phyloP scores from a whole-genome alignment of 208 protist genomes.

The Trichomonas vaginalis region DNA sequence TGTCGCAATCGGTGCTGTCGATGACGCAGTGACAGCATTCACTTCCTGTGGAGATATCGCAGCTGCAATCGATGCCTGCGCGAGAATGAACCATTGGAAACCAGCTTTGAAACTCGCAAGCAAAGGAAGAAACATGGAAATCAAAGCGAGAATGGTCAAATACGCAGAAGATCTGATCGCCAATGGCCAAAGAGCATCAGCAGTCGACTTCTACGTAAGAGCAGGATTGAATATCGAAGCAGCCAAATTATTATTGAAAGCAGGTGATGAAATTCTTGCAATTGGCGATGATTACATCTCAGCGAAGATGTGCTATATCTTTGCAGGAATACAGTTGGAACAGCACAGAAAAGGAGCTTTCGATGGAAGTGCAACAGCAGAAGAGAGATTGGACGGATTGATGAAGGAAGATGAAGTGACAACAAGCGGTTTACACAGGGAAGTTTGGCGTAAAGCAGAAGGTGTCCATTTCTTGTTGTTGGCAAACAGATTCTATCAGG shows the following conservation, averaged over 20 bases:
- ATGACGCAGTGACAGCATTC: background rate
- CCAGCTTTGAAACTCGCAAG: background rate
- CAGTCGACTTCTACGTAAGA: background rate
- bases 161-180: background rate
- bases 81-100: background rate
- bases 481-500: background rate
- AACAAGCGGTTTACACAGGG: background rate
- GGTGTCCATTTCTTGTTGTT: background rate
- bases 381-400: background rate
- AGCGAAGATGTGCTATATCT: background rate
- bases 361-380: background rate
- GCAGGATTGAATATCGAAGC: background rate
- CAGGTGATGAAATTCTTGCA: background rate
- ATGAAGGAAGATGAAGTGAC: slow-evolving; percentile 1
- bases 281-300: background rate
- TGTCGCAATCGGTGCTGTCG: background rate
- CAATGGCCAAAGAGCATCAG: background rate
- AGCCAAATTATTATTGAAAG: background rate
- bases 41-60: background rate
- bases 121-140: background rate
- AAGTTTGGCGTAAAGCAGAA: background rate
- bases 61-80: background rate
- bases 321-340: background rate
- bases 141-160: background rate
- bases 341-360: background rate